Evolutionary conservation across 371 early-diverging fungal species (phyloP).

Genomic region (Rhizopus stolonifer): DNA sequence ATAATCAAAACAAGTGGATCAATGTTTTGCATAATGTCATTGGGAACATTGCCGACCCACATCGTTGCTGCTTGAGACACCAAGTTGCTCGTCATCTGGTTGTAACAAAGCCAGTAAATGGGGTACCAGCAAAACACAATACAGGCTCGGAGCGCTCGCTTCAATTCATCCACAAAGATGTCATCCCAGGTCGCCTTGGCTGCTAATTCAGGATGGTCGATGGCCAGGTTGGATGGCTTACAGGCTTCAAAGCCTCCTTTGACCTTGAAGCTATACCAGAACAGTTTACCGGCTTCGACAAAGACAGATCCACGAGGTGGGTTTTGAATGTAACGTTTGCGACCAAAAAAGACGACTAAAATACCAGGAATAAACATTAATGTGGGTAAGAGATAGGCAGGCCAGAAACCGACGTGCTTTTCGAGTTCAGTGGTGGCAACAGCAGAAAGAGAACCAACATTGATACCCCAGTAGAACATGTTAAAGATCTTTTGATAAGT

Average conservation of each 20-base stretch:
- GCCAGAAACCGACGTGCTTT: slow-evolving; percentile 61
- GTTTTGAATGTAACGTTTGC: slow-evolving; percentile 55
- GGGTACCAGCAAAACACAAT: slow-evolving; percentile 73
- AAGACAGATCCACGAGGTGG: slow-evolving; percentile 64
- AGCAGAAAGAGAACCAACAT: slow-evolving; percentile 70
- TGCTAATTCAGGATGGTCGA: slow-evolving; percentile 32
- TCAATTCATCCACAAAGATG: slow-evolving; percentile 70
- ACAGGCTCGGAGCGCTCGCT: slow-evolving; percentile 64
- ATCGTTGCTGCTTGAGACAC: slow-evolving; percentile 73
- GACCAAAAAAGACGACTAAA: slow-evolving; percentile 57
- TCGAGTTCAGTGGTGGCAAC: slow-evolving; percentile 61
- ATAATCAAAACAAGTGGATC: slow-evolving; percentile 70
- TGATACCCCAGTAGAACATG: slow-evolving; percentile 47
- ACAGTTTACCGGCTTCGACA: slow-evolving; percentile 38
- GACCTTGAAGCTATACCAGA: slow-evolving; percentile 25
- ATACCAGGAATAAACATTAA: slow-evolving; percentile 70
- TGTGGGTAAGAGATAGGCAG: slow-evolving; percentile 70
- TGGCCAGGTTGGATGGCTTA: slow-evolving; percentile 40
- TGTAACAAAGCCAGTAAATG: slow-evolving; percentile 78
- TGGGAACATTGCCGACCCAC: slow-evolving; percentile 62
- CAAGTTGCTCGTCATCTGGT: slow-evolving; percentile 76
- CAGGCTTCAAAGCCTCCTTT: slow-evolving; percentile 36
- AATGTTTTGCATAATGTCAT: slow-evolving; percentile 65
- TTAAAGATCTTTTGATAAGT: slow-evolving; percentile 42
- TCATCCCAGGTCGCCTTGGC: slow-evolving; percentile 62